Evolutionary conservation across 768 basidiomycete genomes (phyloP), one percentile per base, ranked within the genome.

Genomic region (Rickenella mellea): DNA sequence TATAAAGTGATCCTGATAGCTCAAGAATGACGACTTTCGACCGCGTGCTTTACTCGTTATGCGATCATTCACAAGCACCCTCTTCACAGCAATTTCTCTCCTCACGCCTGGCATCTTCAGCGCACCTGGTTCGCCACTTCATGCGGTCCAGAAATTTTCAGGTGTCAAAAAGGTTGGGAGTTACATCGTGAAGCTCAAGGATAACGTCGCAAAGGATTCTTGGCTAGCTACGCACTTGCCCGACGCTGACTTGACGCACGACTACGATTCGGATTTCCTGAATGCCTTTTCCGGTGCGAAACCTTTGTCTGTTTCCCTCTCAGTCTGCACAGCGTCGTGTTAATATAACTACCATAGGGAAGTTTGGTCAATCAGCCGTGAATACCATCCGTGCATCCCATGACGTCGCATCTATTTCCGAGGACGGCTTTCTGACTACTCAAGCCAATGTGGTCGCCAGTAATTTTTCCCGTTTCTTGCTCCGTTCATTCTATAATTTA

Each of bases 351-450:
- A 0, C 6, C 21, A 11, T n/a, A 54, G 53, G 53, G 17, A 41
- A 26, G 8, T 48, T 56, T 28, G 21, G 22, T 29, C 50, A 47
- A 0, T 51, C 47, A 15, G 45, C 55, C 6, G 48, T 63, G 27
- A 51, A 55, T 21, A 22, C 47, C 4, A 51, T 63, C 20, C 52
- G 54, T 19, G 51, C 56, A 1, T 55, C 45, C 26, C 48, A 45
- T 6, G 55, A 56, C 22, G 57, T 63, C n/a, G 55, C 54, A 28
- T 48, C 41, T 22, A 52, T 63, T 32, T 37, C 51, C n/a, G 57
- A 63, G 38, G 61, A 63, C 39, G 61, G 58, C 20, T 43, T 60
- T 39, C 55, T 55, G 50, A 43, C 54, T 39, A 55, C 50, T 22
- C 45, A 41, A 11, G 41, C 44, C 43, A 29, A 42, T 46, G 5